phyloP scores from a whole-genome alignment of 306 rosid species.

The Arachis stenosperma region DNA sequence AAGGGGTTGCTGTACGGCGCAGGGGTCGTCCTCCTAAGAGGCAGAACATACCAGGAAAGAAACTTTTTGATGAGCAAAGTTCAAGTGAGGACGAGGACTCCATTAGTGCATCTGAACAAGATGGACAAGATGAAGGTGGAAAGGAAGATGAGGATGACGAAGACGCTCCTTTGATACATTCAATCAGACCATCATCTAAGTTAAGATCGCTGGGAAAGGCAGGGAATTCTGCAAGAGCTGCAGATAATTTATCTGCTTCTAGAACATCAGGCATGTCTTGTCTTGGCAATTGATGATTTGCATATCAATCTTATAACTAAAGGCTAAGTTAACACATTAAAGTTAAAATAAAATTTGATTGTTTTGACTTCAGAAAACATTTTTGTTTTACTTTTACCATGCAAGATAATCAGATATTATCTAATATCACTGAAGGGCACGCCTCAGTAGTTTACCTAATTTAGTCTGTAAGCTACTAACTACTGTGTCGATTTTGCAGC shows the following conservation, averaged over 20 bases:
- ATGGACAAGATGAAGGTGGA: constrained; percentile 62
- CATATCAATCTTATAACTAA: constrained; percentile 16
- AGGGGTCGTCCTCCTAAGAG: constrained; percentile 93
- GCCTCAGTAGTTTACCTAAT: constrained; percentile 23
- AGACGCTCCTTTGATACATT: constrained; percentile 73
- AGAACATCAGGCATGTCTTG: constrained; percentile 54
- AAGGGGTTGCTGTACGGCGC: constrained; percentile 63
- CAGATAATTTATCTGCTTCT: constrained; percentile 58
- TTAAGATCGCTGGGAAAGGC: constrained; percentile 66
- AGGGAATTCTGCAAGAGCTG: constrained; percentile 48
- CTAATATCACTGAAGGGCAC: constrained; percentile 13
- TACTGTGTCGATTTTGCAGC: constrained; percentile 50
- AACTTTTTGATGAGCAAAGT: constrained; percentile 84
- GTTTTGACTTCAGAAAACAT: constrained; percentile 3
- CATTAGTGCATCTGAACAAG: constrained; percentile 81
- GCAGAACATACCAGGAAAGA: constrained; percentile 68
- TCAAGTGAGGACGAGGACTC: constrained; percentile 92
- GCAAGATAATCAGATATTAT: not conserved
- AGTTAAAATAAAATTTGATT: not conserved
- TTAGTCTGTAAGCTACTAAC: constrained; percentile 27
- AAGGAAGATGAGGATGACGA: constrained; percentile 77
- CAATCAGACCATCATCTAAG: constrained; percentile 76
- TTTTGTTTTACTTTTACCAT: not conserved
- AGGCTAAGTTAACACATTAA: not conserved
- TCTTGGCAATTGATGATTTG: constrained; percentile 19